These are phyloP conservation scores for Asterionellopsis glacialis DNA, from an alignment of 108 stramenopile genomes.

Conservation along the genomic window DNA sequence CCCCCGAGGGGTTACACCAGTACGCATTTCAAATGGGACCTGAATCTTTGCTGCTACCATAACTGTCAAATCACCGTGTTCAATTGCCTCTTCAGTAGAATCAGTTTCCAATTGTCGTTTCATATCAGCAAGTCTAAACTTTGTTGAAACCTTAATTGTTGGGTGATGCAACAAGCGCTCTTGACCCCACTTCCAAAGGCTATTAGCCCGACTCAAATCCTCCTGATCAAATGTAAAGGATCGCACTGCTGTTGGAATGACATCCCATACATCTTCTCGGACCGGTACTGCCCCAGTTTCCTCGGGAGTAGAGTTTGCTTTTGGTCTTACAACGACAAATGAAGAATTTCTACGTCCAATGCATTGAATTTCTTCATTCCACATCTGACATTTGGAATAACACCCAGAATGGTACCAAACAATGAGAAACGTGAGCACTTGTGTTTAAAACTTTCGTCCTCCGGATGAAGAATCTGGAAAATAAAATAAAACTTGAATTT, in stretches of 20 bases:
- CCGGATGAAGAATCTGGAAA: no score
- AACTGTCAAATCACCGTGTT: constrained; percentile 60
- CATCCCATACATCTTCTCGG: background rate
- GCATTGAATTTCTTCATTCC: constrained; percentile 29
- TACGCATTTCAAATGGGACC: constrained; percentile 20
- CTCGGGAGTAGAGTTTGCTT: background rate
- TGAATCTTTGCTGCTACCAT: constrained; percentile 61
- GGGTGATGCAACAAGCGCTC: constrained; percentile 35
- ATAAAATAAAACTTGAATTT: no score
- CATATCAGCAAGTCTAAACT: constrained; percentile 21
- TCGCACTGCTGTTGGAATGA: constrained; percentile 2
- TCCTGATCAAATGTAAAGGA: background rate
- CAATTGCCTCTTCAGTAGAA: constrained; percentile 23
- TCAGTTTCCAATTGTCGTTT: constrained; percentile 5
- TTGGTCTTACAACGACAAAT: constrained; percentile 28
- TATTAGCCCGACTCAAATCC: background rate
- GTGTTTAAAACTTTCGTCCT: no score
- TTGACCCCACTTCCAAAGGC: constrained; percentile 74
- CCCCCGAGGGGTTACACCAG: constrained; percentile 39
- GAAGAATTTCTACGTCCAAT: constrained; percentile 19
- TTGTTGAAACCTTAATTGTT: constrained; percentile 31
- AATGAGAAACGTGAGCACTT: no score
- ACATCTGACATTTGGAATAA: constrained; percentile 1
- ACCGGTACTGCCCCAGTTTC: background rate
- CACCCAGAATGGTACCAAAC: background rate